Evolutionary conservation across 2,329 filamentous ascomycete species (phyloP), one percentile per base, ranked within the genome.

Genomic region (Pyricularia grisea): DNA sequence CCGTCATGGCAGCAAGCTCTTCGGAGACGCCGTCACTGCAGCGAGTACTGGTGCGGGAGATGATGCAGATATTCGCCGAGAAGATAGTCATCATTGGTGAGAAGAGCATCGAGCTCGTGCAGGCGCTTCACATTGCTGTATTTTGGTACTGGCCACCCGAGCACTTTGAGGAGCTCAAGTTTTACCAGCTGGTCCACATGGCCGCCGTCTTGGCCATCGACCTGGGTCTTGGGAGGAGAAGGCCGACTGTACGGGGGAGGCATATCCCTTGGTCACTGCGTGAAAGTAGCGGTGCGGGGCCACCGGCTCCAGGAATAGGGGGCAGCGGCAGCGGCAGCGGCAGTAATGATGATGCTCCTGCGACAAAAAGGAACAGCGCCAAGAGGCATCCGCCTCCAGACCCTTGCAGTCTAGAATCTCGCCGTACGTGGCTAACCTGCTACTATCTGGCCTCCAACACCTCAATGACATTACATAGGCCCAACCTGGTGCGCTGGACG

Each of bases 141-240:
- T 85, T 93, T 25, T 97, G 93, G 92, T 96, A 97, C 77, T 89
- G 88, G 77, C 92, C 92, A 20, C 93, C 93, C 0, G 89, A 94
- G 72, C 86, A 91, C 73, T 92, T 92, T 70, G 92, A 96, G 74
- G 91, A 95, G 79, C 87, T 94, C 75, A 95, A 95, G 76, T 96
- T 95, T 77, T 97, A 95, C 79, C 92, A 94, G 80, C 85, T 95
- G 72, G 88, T 93, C 65, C 92, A 97, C 76, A 88, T 92, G 75
- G 90, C 91, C 2, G 90, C 90, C 66, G 86, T 92, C 73, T 92
- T 97, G 89, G 90, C 90, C 30, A 88, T 96, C 68, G 93, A 97
- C 73, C 85, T 97, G 42, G 93, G 93, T 0, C 85, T 97, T 7
- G 91, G 81, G 7, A 36, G 30, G 74, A 76, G 72, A 77, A 75